Evolutionary conservation across 2,329 filamentous ascomycete species (phyloP), one percentile per base, ranked within the genome.

Genomic region (Diaporthe sp.): DNA sequence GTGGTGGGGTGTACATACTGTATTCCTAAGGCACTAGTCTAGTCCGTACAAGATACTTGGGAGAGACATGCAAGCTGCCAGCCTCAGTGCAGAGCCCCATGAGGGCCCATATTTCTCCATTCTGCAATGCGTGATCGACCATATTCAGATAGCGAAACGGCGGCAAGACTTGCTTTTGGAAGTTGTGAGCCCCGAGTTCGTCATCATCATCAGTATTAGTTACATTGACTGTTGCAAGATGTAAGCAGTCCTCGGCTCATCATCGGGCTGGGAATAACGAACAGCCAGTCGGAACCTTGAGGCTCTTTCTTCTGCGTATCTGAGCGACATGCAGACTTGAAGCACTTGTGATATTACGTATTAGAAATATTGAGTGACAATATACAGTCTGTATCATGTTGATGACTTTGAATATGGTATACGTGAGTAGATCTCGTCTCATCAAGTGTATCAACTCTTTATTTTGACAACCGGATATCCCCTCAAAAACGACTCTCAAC

Each of bases 1-100:
- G 68, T 72, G 73, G 73, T 57, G 68, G 68, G 50, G 72, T 71
- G 67, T 64, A 50, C 40, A 57, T 25, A 64, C 58, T 42, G 38
- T 45, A 30, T 64, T 42, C n/a, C 15, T 45, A 19, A 30, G 25
- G 15, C 38, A 64, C 38, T 64, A 64, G 38, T 64, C 30, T 55
- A 28, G 38, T 33, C 68, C 30, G 30, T 52, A 50, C 45, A 66
- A 2, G n/a, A 54, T 64, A 50, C 70, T 55, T 68, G 8, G 10
- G 64, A 22, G 42, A 25, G 13, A 38, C 42, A 22, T 38, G 30
- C 28, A 12, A 22, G 25, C 42, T 12, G 30, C 40, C n/a, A 52
- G 42, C 52, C 64, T 47, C 54, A 54, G 54, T 19, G 33, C n/a
- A 17, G 40, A 50, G 38, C 54, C 52, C 64, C 71, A 73, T 38